Base-by-base conservation (phyloP, 129 eudicot species). In the Glebionis coronaria region DNA sequence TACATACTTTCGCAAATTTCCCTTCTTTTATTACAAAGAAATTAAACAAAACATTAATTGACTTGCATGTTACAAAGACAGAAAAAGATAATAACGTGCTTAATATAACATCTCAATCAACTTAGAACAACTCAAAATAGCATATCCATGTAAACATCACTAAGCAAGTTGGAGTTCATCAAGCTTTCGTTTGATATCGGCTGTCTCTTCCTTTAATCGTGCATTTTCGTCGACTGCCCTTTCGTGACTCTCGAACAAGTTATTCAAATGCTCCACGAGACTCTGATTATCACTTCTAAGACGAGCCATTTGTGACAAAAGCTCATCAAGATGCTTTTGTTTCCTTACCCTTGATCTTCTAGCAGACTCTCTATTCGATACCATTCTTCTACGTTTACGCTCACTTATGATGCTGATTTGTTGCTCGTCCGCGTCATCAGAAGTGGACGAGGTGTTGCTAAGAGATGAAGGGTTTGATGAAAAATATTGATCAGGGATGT, bases 361-460 rank as follows among this genome's bases (percentile, higher is more conserved):
- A 14, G 90, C 95, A 3, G 95, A 87, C 58, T 87, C 95, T 23
- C 95, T 61, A 75, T 87, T 87, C 0, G 95, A 87, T 44, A 87
- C 78, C 90, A 83, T 87, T 62, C 95, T 81, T 68, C 95, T 81
- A 3, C 80, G 81, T 69, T 67, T 83, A 35, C 95, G 74, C 69
- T 87, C 87, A 25, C 77, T 78, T 10, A 87, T 76, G 49, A 81
- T 47, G 57, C 44, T 51, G 18, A 6, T 61, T 27, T 67, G 74
- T 18, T 61, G 82, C 54, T 87, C 94, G 4, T 83, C 89, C 6
- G 81, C 82, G 64, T 87, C 95, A 31, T 83, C 95, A 8, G 95
- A 87, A 35, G 89, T 81, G 0, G 85, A 76, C 0, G 89, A 80
- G 81, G 78, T 87, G 75, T 70, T 83, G 82, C 83, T 82, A 5